Percentiles rank a stretch among this genome's conserved stretches.
phyloP scores from a whole-genome alignment of 805 yeast species.

The Vanderwaltozyma tropicalis region DNA sequence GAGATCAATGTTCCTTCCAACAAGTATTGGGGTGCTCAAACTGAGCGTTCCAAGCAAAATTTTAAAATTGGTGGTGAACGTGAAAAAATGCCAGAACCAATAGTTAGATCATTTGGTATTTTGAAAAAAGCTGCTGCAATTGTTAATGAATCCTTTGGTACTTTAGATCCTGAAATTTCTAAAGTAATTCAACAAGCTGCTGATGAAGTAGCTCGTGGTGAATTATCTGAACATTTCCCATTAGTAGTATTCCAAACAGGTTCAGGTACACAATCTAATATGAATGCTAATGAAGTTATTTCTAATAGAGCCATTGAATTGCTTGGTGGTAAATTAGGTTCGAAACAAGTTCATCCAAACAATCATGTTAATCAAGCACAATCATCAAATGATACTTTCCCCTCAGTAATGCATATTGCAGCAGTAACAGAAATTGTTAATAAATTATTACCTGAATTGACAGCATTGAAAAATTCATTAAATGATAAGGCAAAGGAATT shows the following conservation, averaged over 20 bases:
- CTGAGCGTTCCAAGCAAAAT: slow-evolving; percentile 85
- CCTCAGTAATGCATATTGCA: slow-evolving; percentile 98
- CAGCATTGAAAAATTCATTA: slow-evolving; percentile 67
- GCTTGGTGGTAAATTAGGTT: slow-evolving; percentile 83
- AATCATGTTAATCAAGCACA: slow-evolving; percentile 98
- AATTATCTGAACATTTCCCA: slow-evolving; percentile 89
- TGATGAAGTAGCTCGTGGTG: slow-evolving; percentile 86
- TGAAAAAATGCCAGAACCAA: slow-evolving; percentile 85
- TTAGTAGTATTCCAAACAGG: slow-evolving; percentile 98
- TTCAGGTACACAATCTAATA: slow-evolving; percentile 95
- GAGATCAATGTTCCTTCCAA: slow-evolving; percentile 82
- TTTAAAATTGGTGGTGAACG: slow-evolving; percentile 75
- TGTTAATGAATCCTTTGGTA: slow-evolving; percentile 75
- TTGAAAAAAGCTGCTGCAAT: slow-evolving; percentile 90
- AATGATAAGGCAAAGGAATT: slow-evolving; percentile 74
- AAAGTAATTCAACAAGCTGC: slow-evolving; percentile 87
- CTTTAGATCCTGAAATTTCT: slow-evolving; percentile 73
- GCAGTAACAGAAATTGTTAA: slow-evolving; percentile 81
- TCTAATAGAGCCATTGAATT: slow-evolving; percentile 96
- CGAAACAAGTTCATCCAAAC: slow-evolving; percentile 92
- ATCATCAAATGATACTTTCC: slow-evolving; percentile 96
- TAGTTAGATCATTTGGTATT: slow-evolving; percentile 84
- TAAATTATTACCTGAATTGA: slow-evolving; percentile 70
- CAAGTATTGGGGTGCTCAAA: slow-evolving; percentile 97
- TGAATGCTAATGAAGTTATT: slow-evolving; percentile 98